phyloP scores from a whole-genome alignment of 371 early-diverging fungal species.

The Mortierella sp. region DNA sequence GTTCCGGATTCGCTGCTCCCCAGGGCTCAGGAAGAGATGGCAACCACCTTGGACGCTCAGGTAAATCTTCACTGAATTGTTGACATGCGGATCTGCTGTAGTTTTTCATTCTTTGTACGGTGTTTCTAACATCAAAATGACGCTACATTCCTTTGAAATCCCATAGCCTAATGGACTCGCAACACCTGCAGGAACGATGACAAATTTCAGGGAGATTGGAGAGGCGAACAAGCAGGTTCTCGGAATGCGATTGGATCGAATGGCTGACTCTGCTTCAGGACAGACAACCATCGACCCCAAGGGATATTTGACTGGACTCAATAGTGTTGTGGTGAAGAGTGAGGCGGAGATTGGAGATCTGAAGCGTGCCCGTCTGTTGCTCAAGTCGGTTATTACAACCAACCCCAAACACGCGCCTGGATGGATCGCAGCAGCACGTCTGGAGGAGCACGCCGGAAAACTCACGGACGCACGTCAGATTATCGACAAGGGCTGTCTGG shows the following conservation, averaged over 20 bases:
- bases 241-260: slow-evolving; percentile 90
- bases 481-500: slow-evolving; percentile 93
- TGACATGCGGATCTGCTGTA: background rate
- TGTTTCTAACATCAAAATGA: background rate
- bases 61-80: slow-evolving; percentile 21
- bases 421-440: slow-evolving; percentile 98
- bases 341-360: slow-evolving; percentile 96
- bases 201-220: slow-evolving; percentile 93
- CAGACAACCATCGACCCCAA: slow-evolving; percentile 92
- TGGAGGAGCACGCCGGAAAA: slow-evolving; percentile 95
- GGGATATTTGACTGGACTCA: slow-evolving; percentile 95
- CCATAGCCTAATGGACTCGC: slow-evolving; percentile 63
- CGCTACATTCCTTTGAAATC: background rate
- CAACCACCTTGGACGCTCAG: slow-evolving; percentile 73
- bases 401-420: slow-evolving; percentile 97
- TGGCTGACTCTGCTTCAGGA: slow-evolving; percentile 80
- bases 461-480: slow-evolving; percentile 84
- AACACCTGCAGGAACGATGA: slow-evolving; percentile 75
- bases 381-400: slow-evolving; percentile 90
- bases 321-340: slow-evolving; percentile 83
- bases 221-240: slow-evolving; percentile 94
- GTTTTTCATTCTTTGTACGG: background rate
- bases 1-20: slow-evolving; percentile 89
- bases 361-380: slow-evolving; percentile 89
- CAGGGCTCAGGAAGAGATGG: slow-evolving; percentile 71